A percentile compares a stretch with the other conserved stretches of the same genome.
phyloP scores from a whole-genome alignment of 1,284 basidiomycete genomes.

The Austroboletus novae-zelandiae region DNA sequence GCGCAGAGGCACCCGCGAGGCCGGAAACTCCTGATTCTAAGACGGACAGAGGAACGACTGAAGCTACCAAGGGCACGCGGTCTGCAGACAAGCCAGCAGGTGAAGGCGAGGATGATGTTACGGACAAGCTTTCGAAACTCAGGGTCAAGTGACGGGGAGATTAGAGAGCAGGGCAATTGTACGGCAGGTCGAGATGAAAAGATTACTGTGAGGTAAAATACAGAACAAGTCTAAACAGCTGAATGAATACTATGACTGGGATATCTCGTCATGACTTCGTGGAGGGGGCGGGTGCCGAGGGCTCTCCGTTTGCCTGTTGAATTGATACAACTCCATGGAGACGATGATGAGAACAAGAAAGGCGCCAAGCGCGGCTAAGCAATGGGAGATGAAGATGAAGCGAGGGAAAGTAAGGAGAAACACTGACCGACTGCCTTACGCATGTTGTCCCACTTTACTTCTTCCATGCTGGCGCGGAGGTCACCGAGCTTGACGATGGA shows the following conservation, averaged over 20 bases:
- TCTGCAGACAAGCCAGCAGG: slow-evolving; percentile 1
- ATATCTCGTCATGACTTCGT: slow-evolving; percentile 10
- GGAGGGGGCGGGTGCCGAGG: slow-evolving; percentile 29
- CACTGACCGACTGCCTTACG: slow-evolving; percentile 78
- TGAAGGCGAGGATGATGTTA: slow-evolving; percentile 33
- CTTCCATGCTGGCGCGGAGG: slow-evolving; percentile 82
- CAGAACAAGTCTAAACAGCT: slow-evolving; percentile 1
- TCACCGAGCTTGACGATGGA: slow-evolving; percentile 84
- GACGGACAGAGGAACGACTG: slow-evolving; percentile 1
- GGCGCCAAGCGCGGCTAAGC: slow-evolving; percentile 56
- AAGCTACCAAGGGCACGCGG: neutral
- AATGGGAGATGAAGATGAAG: slow-evolving; percentile 4
- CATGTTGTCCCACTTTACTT: slow-evolving; percentile 91
- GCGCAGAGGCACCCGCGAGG: slow-evolving; percentile 1
- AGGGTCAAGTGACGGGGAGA: slow-evolving; percentile 18
- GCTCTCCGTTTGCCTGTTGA: slow-evolving; percentile 29
- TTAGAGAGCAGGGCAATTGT: neutral
- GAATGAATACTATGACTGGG: slow-evolving; percentile 16
- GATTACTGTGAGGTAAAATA: slow-evolving; percentile 24
- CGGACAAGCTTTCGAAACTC: slow-evolving; percentile 46
- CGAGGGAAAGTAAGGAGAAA: neutral
- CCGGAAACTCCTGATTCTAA: slow-evolving; percentile 1
- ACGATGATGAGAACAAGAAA: slow-evolving; percentile 68
- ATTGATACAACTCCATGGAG: slow-evolving; percentile 59
- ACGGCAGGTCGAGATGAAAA: neutral